Percentiles rank a stretch among this genome's conserved stretches.
These are phyloP conservation scores for Coemansia sp. DNA, from an alignment of 192 early-diverging fungal genomes.

Conservation along the genomic window DNA sequence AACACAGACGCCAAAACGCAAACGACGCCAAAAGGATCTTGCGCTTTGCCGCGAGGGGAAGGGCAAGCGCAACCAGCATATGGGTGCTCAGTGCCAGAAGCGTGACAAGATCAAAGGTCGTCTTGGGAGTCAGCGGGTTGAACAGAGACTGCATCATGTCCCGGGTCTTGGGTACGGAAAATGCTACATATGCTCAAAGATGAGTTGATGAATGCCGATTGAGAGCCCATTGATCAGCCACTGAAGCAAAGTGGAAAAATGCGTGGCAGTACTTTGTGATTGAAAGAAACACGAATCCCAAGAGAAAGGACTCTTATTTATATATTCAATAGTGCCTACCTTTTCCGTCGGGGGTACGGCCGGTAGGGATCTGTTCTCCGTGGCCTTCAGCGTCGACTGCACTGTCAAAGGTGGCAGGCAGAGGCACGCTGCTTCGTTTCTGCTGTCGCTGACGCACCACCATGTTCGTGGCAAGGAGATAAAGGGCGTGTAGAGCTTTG, in stretches of 20 bases:
- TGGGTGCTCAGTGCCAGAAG: slow-evolving; percentile 64
- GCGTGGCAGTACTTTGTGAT: no score
- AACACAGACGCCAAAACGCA: slow-evolving; percentile 82
- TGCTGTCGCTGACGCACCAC: slow-evolving; percentile 43
- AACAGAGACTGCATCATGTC: slow-evolving; percentile 78
- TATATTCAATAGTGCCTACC: slow-evolving; percentile 18
- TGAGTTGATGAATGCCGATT: not conserved
- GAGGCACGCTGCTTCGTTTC: slow-evolving; percentile 11
- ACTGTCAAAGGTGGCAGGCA: not conserved
- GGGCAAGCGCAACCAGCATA: slow-evolving; percentile 64
- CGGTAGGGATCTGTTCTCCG: slow-evolving; percentile 23
- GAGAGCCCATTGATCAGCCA: not conserved
- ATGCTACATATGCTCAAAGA: slow-evolving; percentile 25
- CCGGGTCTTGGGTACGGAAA: slow-evolving; percentile 68
- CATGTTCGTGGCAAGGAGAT: slow-evolving; percentile 12
- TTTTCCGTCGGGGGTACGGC: slow-evolving; percentile 48
- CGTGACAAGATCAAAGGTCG: slow-evolving; percentile 72
- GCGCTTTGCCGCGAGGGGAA: slow-evolving; percentile 58
- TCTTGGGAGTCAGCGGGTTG: slow-evolving; percentile 65
- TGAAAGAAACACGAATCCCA: no score
- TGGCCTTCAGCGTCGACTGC: slow-evolving; percentile 2
- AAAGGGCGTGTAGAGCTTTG: not conserved
- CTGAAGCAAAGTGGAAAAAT: not conserved
- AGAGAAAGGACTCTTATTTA: not conserved
- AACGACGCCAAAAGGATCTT: slow-evolving; percentile 72